phyloP scores from a whole-genome alignment of 1,284 basidiomycete genomes.

The Apiotrichum mycotoxinovorans region DNA sequence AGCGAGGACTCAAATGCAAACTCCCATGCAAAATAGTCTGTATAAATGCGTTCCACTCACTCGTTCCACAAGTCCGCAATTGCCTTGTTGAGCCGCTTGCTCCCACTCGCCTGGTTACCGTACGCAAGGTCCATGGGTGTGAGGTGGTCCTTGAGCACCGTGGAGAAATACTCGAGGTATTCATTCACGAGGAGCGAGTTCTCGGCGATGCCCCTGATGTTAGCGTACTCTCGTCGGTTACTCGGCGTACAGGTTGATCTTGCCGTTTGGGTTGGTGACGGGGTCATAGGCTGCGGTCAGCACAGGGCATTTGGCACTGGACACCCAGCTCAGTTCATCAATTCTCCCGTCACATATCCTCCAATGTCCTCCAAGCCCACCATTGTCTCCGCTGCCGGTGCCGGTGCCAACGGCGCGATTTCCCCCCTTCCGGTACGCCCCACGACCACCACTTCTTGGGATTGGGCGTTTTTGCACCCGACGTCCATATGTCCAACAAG shows the following conservation, averaged over 20 bases:
- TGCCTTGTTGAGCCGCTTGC: conserved; percentile 12
- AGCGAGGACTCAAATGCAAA: no score
- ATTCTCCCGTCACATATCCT: no score
- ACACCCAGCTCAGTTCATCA: no score
- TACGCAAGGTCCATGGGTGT: conserved; percentile 14
- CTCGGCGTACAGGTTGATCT: conserved; percentile 13
- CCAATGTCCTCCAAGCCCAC: no score
- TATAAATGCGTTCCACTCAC: no score
- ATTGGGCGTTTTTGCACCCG: no score
- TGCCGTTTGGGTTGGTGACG: conserved; percentile 11
- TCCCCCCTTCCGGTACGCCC: no score
- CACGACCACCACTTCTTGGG: no score
- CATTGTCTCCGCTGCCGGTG: no score
- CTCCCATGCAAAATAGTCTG: no score
- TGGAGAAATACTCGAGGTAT: conserved; percentile 16
- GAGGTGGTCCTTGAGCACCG: conserved; percentile 8
- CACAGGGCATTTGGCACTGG: neutral
- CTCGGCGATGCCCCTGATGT: conserved; percentile 19
- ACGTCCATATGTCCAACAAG: no score
- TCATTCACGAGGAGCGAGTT: conserved; percentile 18
- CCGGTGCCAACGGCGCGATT: no score
- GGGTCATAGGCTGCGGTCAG: conserved; percentile 14
- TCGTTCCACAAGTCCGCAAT: conserved; percentile 21
- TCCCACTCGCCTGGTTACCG: conserved; percentile 14
- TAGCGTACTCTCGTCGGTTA: neutral